Percentiles rank a stretch among this genome's conserved stretches.
These are phyloP conservation scores for Backusella australiensis DNA, from an alignment of 192 early-diverging fungal genomes.

Conservation along the genomic window DNA sequence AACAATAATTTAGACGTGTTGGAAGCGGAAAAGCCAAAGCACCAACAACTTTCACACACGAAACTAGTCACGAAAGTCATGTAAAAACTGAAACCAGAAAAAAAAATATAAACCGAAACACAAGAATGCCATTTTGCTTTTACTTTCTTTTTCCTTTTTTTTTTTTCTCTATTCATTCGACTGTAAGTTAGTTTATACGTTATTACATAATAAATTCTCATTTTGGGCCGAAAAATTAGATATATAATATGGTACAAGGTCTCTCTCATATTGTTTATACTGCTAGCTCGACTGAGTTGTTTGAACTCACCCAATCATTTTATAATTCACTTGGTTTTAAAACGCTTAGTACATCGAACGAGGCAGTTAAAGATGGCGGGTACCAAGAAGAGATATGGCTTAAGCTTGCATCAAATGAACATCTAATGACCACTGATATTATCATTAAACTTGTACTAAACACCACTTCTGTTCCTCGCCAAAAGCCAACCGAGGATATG, in stretches of 20 bases:
- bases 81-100: conserved; percentile 7
- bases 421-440: neutral
- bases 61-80: conserved; percentile 6
- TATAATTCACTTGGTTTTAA: conserved; percentile 32
- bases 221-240: neutral
- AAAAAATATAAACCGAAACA: conserved; percentile 8
- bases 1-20: neutral
- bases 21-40: neutral
- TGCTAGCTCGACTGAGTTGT: conserved; percentile 10
- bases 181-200: neutral
- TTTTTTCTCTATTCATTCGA: neutral
- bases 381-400: neutral
- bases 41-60: neutral
- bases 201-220: neutral
- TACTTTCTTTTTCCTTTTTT: neutral
- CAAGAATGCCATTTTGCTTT: neutral
- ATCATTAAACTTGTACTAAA: conserved; percentile 6
- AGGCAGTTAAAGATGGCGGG: neutral
- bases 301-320: conserved; percentile 17
- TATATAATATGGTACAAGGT: conserved; percentile 13
- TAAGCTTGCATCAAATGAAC: neutral
- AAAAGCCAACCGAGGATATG: neutral
- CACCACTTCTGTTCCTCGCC: neutral
- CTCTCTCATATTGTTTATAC: conserved; percentile 26
- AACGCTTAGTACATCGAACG: conserved; percentile 10